phyloP scores from a whole-genome alignment of 75 land plant genomes.

The Cunninghamia lanceolata region DNA sequence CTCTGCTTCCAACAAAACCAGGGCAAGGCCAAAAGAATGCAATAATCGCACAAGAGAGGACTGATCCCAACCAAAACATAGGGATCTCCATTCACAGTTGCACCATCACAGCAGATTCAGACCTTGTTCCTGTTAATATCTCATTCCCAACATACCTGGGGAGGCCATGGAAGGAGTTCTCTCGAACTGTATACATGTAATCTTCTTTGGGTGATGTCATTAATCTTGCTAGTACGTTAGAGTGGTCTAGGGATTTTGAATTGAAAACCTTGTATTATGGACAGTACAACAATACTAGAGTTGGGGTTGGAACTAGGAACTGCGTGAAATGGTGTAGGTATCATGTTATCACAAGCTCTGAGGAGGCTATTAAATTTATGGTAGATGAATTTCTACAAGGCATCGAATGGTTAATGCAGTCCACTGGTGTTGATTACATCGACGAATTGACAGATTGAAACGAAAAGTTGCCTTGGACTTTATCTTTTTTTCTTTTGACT shows the following conservation, averaged over 20 bases:
- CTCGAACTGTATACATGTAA: neutral
- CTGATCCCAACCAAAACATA: constrained; percentile 15
- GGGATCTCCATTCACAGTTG: constrained; percentile 14
- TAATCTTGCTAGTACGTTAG: no score
- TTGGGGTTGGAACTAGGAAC: neutral
- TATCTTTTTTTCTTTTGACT: no score
- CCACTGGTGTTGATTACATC: neutral
- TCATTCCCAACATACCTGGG: constrained; percentile 8
- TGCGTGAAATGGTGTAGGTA: constrained; percentile 6
- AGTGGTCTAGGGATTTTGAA: no score
- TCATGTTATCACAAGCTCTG: neutral
- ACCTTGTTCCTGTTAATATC: neutral
- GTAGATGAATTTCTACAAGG: neutral
- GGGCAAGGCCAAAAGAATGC: neutral
- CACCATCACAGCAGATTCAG: constrained; percentile 6
- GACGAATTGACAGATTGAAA: neutral
- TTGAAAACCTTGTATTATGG: neutral
- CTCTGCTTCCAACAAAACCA: neutral
- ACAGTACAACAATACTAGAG: neutral
- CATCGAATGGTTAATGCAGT: constrained; percentile 16
- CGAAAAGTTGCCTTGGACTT: no score
- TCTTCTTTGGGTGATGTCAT: no score
- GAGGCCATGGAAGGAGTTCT: constrained; percentile 17
- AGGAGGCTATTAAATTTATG: neutral
- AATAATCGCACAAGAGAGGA: constrained; percentile 14